Evolutionary conservation across 1,284 basidiomycete genomes (phyloP), one percentile per base, ranked within the genome.

Genomic region (Omphalotus olearius): DNA sequence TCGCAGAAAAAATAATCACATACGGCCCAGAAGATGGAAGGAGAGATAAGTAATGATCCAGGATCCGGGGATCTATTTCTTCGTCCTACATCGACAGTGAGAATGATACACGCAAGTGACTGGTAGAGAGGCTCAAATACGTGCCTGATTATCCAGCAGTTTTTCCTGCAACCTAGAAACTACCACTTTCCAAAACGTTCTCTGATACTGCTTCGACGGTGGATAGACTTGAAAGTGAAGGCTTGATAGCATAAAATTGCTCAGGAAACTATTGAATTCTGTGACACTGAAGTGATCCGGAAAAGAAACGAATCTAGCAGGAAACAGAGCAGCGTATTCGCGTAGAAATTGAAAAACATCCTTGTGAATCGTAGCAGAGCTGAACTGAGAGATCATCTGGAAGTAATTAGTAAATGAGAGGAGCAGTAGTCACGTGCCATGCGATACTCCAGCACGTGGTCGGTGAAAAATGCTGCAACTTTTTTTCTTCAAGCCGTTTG

Each of bases 131-230:
- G 48, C 26, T 47, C 38, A 39, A 51, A 45, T 37, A 58, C 69
- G 54, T 70, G 72, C 78, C 70, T 80, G 74, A 16, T 67, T 64
- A 23, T 66, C 63, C 23, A 57, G 55, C 13, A 64, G 45, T 45
- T 70, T 50, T 6, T 57, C 60, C 64, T 89, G 87, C 18, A 90
- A 66, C 30, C 70, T 63, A 25, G 64, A 60, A 18, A 89, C 76
- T 0, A 70, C 71, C 78, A 80, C 83, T 66, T 88, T 90, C 85
- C 85, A 90, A 61, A 88, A 88, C 1, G 63, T 54, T 45, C 68
- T 67, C 55, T 85, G 84, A 57, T 85, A 88, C 56, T 78, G 71
- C 13, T 57, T 53, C 0, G 85, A 80, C 1, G 87, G 85, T 3
- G 85, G 76, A 59, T 82, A 87, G 33, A 60, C 58, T 49, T 64